A percentile compares a stretch with the other conserved stretches of the same genome.
Conservation (phyloP, 106 monocot genomes). For the Dendrobium nobile region DNA sequence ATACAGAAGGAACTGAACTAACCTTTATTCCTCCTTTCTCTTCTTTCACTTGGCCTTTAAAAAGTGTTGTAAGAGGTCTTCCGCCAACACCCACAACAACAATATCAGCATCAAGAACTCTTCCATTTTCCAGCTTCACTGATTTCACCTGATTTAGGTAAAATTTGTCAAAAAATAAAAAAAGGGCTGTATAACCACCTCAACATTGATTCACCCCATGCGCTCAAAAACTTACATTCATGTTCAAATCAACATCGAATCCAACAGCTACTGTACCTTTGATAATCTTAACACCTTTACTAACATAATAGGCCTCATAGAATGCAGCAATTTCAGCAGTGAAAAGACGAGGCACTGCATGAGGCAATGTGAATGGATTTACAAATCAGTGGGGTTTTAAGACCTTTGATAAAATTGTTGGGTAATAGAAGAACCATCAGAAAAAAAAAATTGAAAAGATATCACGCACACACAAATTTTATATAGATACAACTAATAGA, state of each 20-base stretch:
- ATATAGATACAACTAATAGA: no score
- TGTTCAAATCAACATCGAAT: constrained; percentile 52
- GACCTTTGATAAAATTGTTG: no score
- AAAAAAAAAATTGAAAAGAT: no score
- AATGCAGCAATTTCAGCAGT: constrained; percentile 81
- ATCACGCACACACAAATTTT: no score
- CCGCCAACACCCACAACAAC: constrained; percentile 73
- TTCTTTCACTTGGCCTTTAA: constrained; percentile 67
- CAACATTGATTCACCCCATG: neutral
- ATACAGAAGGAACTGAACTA: neutral
- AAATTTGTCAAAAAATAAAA: neutral
- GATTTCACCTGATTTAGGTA: constrained; percentile 39
- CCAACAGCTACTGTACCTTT: constrained; percentile 62
- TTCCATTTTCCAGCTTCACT: constrained; percentile 66
- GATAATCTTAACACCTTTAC: constrained; percentile 52
- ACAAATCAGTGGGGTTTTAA: neutral
- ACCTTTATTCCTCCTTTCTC: constrained; percentile 91
- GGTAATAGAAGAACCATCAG: neutral
- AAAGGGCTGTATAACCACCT: neutral
- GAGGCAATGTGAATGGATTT: constrained; percentile 4
- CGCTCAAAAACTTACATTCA: constrained; percentile 33
- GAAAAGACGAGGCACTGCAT: constrained; percentile 88
- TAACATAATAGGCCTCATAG: constrained; percentile 63
- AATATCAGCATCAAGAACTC: constrained; percentile 63
- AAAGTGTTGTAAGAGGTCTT: constrained; percentile 49